Evolutionary conservation across 208 protist genomes (phyloP), one percentile per base, ranked within the genome.

Genomic region (Wallacemonas sp.): DNA sequence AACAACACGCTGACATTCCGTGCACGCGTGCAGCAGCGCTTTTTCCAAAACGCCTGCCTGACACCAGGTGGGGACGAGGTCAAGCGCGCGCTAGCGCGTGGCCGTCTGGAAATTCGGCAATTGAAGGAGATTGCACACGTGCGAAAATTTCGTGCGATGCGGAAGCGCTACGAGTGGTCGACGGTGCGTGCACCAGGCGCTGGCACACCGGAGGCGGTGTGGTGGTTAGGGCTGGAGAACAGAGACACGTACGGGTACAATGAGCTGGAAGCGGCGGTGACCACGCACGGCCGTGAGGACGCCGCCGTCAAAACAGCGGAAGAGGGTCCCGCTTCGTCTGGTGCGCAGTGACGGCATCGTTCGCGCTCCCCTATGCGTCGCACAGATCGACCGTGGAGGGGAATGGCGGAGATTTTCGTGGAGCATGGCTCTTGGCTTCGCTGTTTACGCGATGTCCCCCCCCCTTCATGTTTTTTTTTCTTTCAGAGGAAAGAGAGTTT

Each of bases 91-190:
- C 73, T 93, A 19, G 87, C 87, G 1, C 69, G 74, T 21, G 87
- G 87, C 1, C 80, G 87, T 13, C 79, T 74, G 33, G 63, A 83
- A 34, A 59, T 87, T 46, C 76, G 78, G 4, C 54, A 78, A 12
- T 50, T 90, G 17, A 68, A 90, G 19, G 71, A 82, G 33, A 50
- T 86, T 12, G 48, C 89, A 44, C 53, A 68, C 52, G 66, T 93
- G 15, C 72, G 72, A 53, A 87, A 86, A 59, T 93, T 83, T 38
- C 83, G 87, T 21, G 81, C 79, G 3, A 77, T 93, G 57, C 24
- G 79, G 30, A 93, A 93, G 48, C 78, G 81, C 0, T 89, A 93
- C 36, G 50, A 64, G 6, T 89, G 83, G 87, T 41, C 77, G 12
- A 78, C 76, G 38, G 66, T 79, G 50, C 81, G 63, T 59, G 26